phyloP scores from a whole-genome alignment of 1,284 basidiomycete species.

The Wolfiporia cocos region DNA sequence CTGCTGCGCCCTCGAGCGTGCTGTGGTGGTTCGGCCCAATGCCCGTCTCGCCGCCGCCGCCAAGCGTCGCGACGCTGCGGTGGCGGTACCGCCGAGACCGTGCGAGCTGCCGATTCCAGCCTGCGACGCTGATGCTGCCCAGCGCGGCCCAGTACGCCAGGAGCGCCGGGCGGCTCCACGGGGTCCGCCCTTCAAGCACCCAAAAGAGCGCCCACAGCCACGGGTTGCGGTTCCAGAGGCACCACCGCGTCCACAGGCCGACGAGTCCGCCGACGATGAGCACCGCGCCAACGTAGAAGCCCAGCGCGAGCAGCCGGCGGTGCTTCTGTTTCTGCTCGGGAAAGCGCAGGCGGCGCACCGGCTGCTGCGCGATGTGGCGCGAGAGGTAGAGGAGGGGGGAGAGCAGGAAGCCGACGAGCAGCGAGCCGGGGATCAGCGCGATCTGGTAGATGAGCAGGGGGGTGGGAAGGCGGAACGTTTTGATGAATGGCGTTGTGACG shows the following conservation, averaged over 20 bases:
- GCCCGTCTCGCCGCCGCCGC: no score
- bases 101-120: constrained; percentile 87
- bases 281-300: constrained; percentile 78
- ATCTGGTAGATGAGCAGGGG: constrained; percentile 91
- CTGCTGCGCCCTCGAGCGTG: constrained; percentile 13
- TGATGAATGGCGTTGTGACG: constrained; percentile 79
- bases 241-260: constrained; percentile 91
- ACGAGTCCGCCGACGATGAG: constrained; percentile 83
- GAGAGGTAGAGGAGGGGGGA: constrained; percentile 92
- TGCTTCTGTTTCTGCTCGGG: constrained; percentile 86
- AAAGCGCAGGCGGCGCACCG: constrained; percentile 83
- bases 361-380: constrained; percentile 87
- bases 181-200: constrained; percentile 66
- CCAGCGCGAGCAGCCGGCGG: constrained; percentile 79
- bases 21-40: constrained; percentile 9
- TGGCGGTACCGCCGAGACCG: constrained; percentile 65
- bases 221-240: constrained; percentile 79
- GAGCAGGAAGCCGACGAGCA: constrained; percentile 90
- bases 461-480: constrained; percentile 90
- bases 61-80: constrained; percentile 32
- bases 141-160: constrained; percentile 84
- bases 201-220: constrained; percentile 84
- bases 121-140: constrained; percentile 80
- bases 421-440: constrained; percentile 88
- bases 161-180: constrained; percentile 81